Conservation (phyloP, 192 early-diverging fungal genomes). For the Rhizophagus clarus region DNA sequence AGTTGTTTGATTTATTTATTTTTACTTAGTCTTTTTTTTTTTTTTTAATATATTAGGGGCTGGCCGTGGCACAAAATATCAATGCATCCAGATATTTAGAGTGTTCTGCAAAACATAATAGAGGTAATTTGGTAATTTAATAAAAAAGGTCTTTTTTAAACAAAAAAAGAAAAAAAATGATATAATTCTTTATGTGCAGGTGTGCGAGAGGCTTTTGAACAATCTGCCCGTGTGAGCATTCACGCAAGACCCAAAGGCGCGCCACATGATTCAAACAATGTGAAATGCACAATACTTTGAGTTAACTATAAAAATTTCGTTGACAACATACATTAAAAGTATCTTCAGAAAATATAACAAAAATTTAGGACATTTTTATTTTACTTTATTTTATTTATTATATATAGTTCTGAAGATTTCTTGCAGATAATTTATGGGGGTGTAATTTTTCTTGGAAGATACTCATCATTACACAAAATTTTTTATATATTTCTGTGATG, state of each 20-base stretch:
- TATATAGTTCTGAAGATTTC: not conserved
- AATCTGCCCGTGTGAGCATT: constrained; percentile 84
- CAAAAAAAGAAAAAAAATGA: too few relatives aligned
- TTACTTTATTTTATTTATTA: not conserved
- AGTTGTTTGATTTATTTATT: not conserved
- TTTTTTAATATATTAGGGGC: constrained; percentile 53
- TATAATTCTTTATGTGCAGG: constrained; percentile 53
- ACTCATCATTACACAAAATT: not conserved
- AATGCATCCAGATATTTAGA: constrained; percentile 86
- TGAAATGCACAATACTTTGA: not conserved
- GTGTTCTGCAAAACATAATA: constrained; percentile 74
- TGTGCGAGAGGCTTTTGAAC: constrained; percentile 85
- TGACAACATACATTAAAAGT: too few relatives aligned
- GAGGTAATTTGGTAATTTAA: constrained; percentile 17
- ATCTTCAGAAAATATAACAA: not conserved
- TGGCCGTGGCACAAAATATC: constrained; percentile 80
- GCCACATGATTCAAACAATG: not conserved
- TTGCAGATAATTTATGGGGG: too few relatives aligned
- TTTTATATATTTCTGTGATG: not conserved
- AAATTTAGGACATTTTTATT: not conserved
- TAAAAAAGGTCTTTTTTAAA: too few relatives aligned
- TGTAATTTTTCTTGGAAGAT: too few relatives aligned
- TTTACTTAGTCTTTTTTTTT: not conserved
- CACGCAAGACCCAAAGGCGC: constrained; percentile 35
- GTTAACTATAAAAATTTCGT: not conserved